Evolutionary conservation across 1,284 basidiomycete genomes (phyloP), one percentile per base, ranked within the genome.

Genomic region (Melampsora abietis-canadensis): DNA sequence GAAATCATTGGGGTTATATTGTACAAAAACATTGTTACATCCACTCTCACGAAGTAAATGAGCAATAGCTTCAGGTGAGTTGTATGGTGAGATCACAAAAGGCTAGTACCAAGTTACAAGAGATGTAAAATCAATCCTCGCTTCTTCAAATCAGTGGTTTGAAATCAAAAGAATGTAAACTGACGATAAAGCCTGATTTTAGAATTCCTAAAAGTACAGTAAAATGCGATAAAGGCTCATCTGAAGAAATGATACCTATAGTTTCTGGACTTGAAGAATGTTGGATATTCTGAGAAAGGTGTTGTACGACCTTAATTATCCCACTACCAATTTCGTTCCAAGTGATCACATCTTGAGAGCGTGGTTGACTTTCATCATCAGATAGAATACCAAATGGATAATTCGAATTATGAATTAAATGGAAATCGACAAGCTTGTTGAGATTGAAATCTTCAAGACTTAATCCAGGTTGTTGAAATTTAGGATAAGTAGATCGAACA

Each of bases 61-160:
- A 21, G 51, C 51, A 54, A 54, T 54, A 7, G 51, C 51, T 54
- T 21, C 51, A 27, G 51, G 51, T n/a, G 51, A 54, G 17, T 54
- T 54, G n/a, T 7, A 6, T 54, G 51, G 24, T n/a, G 51, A 54
- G 21, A 54, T 54, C 51, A 54, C 37, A 40, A 40, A 40, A 40
- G 37, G 37, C 37, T 40, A 12, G 1, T 40, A 4, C 12, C 37
- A 40, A 12, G 37, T 6, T 8, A 40, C 10, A 10, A 40, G 10
- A 40, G 4, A 40, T 8, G 37, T 40, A 40, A 12, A 40, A 40
- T 40, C 37, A 40, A 40, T 40, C 1, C 6, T 12, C 10, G 2
- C 37, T 40, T 40, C 37, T 40, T 40, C 37, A 40, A 40, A 1
- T 40, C 4, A 34, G 34, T 8, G 8, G n/a, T n/a, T n/a, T n/a